Conservation (phyloP, 805 yeast genomes). For the Pichia eremophila region DNA sequence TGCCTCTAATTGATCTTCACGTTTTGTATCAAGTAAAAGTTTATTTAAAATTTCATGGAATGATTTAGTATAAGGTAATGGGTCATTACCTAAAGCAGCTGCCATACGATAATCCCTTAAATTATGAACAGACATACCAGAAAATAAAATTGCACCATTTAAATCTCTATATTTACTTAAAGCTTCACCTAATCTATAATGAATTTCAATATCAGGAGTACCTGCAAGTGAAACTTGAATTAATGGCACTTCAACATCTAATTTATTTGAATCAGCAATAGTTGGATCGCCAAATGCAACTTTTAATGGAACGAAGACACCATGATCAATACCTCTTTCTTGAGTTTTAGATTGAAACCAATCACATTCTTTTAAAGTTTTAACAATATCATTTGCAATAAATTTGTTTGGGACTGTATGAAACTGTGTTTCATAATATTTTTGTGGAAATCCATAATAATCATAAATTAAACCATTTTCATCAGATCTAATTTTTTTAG, state of each 20-base stretch:
- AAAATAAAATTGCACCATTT: conserved; percentile 46
- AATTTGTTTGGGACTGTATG: conserved; percentile 36
- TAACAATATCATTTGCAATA: conserved; percentile 37
- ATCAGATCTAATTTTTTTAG: conserved; percentile 14
- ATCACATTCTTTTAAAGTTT: conserved; percentile 33
- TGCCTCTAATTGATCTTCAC: conserved; percentile 25
- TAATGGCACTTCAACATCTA: conserved; percentile 38
- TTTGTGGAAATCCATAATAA: conserved; percentile 61
- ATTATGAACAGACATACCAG: conserved; percentile 80
- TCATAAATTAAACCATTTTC: conserved; percentile 62
- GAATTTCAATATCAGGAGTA: conserved; percentile 32
- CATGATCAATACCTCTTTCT: conserved; percentile 72
- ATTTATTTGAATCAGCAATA: conserved; percentile 26
- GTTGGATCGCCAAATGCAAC: conserved; percentile 48
- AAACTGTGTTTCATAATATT: conserved; percentile 56
- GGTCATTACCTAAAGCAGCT: conserved; percentile 2
- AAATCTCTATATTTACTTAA: conserved; percentile 42
- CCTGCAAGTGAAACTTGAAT: conserved; percentile 43
- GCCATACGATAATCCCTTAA: conserved; percentile 41
- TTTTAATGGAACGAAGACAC: conserved; percentile 73
- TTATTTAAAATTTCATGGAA: conserved; percentile 41
- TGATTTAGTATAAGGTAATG: conserved; percentile 39
- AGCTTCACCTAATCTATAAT: conserved; percentile 46
- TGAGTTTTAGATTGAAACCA: conserved; percentile 33
- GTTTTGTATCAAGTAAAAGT: conserved; percentile 26